Base-by-base conservation (phyloP, 306 rosid genomes). In the Aeschynomene evenia region DNA sequence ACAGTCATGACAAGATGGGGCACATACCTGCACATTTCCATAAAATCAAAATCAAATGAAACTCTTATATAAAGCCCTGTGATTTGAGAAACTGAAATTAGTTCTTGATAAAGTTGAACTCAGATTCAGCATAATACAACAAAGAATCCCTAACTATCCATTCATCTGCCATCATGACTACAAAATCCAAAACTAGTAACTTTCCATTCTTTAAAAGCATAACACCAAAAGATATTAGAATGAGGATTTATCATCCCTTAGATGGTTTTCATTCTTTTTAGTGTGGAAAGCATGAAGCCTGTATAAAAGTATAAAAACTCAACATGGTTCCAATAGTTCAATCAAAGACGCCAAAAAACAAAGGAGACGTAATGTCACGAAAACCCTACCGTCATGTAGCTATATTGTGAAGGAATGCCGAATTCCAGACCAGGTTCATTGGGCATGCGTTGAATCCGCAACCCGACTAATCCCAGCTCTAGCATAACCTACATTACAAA, bases 401-500 rank as follows among this genome's bases (percentile, higher is more conserved):
- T 77, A 79, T 94, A 91, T 37, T 79, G 91, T 78, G 99, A 88
- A 77, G 97, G 99, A 74, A 88, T 85, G 36, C 96, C 99, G 83
- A 91, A 94, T 76, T 91, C 99, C 51, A 81, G 75, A 81, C 39
- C 91, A 79, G 97, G 62, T 72, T 94, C 99, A 67, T 67, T 91
- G 29, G 99, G 91, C 99, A 94, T 94, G 43, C 97, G 96, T 71
- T 94, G 99, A 86, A 94, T 94, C 62, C 97, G 91, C 82, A 94
- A 81, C 43, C 99, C 96, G 64, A 94, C 82, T 73, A 94, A 79
- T 45, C 97, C 96, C 48, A 94, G 74, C 72, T 94, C 99, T 83
- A 88, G 97, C 97, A 94, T 91, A 78, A 94, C 97, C 99, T 94
- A 80, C 49, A 84, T 60, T 37, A 64, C 71, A 72, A 68, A 63